Conservation (phyloP, 2,329 filamentous ascomycete genomes). For the Diaporthe citriasiana region DNA sequence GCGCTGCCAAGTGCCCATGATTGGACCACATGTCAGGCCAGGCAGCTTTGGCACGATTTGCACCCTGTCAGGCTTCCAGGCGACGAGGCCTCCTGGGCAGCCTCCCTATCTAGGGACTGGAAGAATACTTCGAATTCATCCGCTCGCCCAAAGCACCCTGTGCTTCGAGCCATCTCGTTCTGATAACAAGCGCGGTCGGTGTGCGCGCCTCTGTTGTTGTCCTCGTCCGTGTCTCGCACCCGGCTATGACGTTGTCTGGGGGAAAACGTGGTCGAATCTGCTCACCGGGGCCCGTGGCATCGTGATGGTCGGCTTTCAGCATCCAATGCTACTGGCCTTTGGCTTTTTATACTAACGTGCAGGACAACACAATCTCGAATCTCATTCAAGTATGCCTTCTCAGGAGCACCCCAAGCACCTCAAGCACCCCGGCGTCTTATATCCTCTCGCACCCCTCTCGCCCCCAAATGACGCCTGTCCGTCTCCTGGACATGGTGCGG, state of each 20-base stretch:
- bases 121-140: not conserved
- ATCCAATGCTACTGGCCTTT: not conserved
- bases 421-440: not conserved
- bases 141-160: not conserved
- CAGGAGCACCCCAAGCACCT: not conserved
- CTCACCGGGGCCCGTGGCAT: not conserved
- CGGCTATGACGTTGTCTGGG: not conserved
- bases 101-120: not conserved
- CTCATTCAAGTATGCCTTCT: not conserved
- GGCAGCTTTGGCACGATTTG: not conserved
- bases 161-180: not conserved
- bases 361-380: not conserved
- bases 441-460: conserved; percentile 4
- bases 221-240: not conserved
- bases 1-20: conserved; percentile 5
- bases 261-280: conserved; percentile 2
- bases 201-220: not conserved
- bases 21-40: conserved; percentile 31
- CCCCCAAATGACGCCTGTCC: not conserved
- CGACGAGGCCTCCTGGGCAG: not conserved
- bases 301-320: not conserved
- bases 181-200: not conserved
- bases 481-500: not conserved
- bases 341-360: conserved; percentile 11
- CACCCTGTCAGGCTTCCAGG: conserved; percentile 1